Evolutionary conservation across 2,329 filamentous ascomycete species (phyloP), one percentile per base, ranked within the genome.

Genomic region (Laburnicola sp.): DNA sequence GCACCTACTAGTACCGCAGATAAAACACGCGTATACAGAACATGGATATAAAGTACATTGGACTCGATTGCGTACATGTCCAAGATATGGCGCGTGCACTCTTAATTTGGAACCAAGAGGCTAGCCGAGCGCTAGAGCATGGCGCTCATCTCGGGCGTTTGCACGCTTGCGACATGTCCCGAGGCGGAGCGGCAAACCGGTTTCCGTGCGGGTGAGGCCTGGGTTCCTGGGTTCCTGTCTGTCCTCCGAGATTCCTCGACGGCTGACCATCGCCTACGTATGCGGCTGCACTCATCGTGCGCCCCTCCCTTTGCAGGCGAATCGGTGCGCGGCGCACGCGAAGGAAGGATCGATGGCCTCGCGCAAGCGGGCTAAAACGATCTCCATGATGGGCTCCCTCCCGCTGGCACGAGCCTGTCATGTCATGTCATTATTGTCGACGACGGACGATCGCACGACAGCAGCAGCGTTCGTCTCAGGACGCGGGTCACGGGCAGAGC

Each of bases 361-460:
- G 26, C 21, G 37, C 34, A 22, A 25, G 23, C 42, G 39, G 48
- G 50, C 50, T 52, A 52, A 52, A 52, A 6, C 37, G 50, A 52
- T 52, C 50, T 28, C 22, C 45, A 48, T 32, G 44, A 40, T 38
- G 16, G 16, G 38, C 7, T 31, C 39, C 40, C 39, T 23, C 25
- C 38, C 34, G 26, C 25, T 27, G 41, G 34, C 40, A 36, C 32
- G 39, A 36, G 31, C 27, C 39, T 44, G 31, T n/a, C 7, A 48
- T 25, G n/a, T n/a, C n/a, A n/a, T n/a, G n/a, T n/a, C n/a, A n/a
- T n/a, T n/a, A n/a, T n/a, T n/a, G n/a, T n/a, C n/a, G n/a, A 43
- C 38, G 45, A 25, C 11, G 21, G 6, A 27, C 22, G 44, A 30
- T 45, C 22, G 41, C 48, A 43, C 31, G 44, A 23, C 45, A 25